Conservation (phyloP, 176 grass and related monocot genomes). For the Panicum miliaceum region DNA sequence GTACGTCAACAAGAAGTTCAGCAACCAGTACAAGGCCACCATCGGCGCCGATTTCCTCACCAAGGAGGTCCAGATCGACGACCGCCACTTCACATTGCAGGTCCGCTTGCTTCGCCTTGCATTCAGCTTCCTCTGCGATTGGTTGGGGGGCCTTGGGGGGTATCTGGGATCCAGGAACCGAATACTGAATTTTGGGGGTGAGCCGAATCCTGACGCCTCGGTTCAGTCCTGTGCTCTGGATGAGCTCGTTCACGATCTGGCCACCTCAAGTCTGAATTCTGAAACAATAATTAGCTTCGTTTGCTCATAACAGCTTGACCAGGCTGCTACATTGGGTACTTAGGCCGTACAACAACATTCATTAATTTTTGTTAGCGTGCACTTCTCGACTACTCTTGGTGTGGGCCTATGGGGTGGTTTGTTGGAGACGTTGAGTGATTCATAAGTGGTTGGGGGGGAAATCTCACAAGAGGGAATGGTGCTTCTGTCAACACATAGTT, state of each 20-base stretch:
- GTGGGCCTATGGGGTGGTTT: not conserved
- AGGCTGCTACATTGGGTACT: not conserved
- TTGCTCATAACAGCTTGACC: not conserved
- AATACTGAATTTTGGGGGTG: not conserved
- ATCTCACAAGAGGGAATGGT: not conserved
- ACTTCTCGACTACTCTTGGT: not conserved
- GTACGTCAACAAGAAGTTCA: constrained; percentile 94
- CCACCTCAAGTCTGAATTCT: not conserved
- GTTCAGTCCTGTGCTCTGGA: not conserved
- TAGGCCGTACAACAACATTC: not conserved
- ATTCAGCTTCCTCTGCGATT: not conserved
- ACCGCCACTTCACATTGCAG: constrained; percentile 89
- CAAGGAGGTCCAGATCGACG: constrained; percentile 94
- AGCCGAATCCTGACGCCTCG: not conserved
- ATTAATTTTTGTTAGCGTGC: not conserved
- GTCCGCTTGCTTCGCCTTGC: constrained; percentile 22
- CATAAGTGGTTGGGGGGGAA: not conserved
- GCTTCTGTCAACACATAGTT: not conserved
- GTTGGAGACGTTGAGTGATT: not conserved
- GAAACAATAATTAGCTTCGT: not conserved
- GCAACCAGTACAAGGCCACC: constrained; percentile 96
- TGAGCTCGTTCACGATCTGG: not conserved
- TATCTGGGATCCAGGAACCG: not conserved
- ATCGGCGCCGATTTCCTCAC: constrained; percentile 94
- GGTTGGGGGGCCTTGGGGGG: not conserved